phyloP scores from a whole-genome alignment of 2,329 filamentous ascomycete species.

The Aspergillus caelatus region DNA sequence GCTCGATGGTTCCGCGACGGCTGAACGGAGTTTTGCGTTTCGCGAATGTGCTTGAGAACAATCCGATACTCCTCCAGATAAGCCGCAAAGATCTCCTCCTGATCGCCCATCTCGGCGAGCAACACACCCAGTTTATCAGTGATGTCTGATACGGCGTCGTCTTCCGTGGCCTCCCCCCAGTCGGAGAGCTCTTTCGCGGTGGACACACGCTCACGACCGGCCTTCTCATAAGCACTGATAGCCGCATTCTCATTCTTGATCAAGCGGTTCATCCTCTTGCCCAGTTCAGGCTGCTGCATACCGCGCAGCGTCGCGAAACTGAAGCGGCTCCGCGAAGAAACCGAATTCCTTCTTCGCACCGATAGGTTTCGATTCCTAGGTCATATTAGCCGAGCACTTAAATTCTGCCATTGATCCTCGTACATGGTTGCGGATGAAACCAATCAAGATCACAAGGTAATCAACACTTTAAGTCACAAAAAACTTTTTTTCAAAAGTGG shows the following conservation, averaged over 20 bases:
- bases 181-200: conserved; percentile 92
- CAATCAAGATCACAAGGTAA: neutral
- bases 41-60: conserved; percentile 86
- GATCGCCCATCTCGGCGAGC: conserved; percentile 88
- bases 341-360: conserved; percentile 39
- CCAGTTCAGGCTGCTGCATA: conserved; percentile 81
- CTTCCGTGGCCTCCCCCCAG: conserved; percentile 90
- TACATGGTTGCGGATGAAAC: conserved; percentile 16
- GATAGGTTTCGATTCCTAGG: conserved; percentile 48
- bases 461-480: neutral
- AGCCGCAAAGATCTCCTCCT: conserved; percentile 86
- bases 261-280: conserved; percentile 83
- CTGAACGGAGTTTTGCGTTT: conserved; percentile 94
- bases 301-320: conserved; percentile 85
- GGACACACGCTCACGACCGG: conserved; percentile 78
- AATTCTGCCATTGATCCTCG: neutral
- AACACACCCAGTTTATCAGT: conserved; percentile 95
- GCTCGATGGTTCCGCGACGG: conserved; percentile 83
- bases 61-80: conserved; percentile 81
- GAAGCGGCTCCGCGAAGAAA: conserved; percentile 65
- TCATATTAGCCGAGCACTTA: neutral
- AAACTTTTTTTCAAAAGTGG: neutral
- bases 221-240: conserved; percentile 80
- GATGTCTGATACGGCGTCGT: conserved; percentile 85
- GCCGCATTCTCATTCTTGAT: conserved; percentile 95